A percentile compares a stretch with the other conserved stretches of the same genome.
Conservation (phyloP, 2,329 filamentous ascomycete genomes). For the Ophiognomonia clavigignenti-juglandacearum region DNA sequence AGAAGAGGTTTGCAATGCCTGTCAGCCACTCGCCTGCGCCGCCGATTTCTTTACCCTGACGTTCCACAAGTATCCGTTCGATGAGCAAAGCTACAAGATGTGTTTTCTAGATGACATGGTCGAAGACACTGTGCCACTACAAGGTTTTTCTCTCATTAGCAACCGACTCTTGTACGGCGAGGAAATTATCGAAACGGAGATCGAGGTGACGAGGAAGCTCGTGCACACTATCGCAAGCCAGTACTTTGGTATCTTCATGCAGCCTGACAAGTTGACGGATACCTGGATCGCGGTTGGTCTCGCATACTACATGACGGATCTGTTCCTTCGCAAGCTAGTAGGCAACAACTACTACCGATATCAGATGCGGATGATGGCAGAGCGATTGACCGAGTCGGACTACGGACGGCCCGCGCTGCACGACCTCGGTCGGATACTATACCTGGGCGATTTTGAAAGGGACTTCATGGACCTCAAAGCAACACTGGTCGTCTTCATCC, state of each 20-base stretch:
- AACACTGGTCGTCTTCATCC: conserved; percentile 83
- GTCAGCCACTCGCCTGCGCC: conserved; percentile 75
- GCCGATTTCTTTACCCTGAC: conserved; percentile 86
- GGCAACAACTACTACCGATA: conserved; percentile 95
- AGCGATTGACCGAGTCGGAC: conserved; percentile 77
- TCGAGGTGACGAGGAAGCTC: conserved; percentile 73
- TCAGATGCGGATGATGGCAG: conserved; percentile 78
- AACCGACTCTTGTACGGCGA: conserved; percentile 79
- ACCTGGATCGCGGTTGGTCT: conserved; percentile 87
- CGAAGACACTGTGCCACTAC: conserved; percentile 69
- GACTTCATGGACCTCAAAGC: conserved; percentile 92
- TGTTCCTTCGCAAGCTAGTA: conserved; percentile 84
- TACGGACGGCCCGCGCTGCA: conserved; percentile 76
- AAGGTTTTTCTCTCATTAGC: conserved; percentile 83
- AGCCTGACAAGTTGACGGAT: conserved; percentile 75
- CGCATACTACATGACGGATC: conserved; percentile 90
- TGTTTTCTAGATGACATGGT: conserved; percentile 90
- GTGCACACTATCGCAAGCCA: conserved; percentile 84
- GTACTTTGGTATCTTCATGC: conserved; percentile 91
- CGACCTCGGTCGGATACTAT: conserved; percentile 71
- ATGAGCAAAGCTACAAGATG: conserved; percentile 70
- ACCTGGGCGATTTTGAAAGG: conserved; percentile 77
- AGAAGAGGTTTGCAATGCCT: conserved; percentile 82
- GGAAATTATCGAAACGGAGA: conserved; percentile 78
- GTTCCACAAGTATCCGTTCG: conserved; percentile 87